These are phyloP conservation scores for Colletotrichum sp. DNA, from an alignment of 2,329 filamentous ascomycete genomes.

Conservation along the genomic window DNA sequence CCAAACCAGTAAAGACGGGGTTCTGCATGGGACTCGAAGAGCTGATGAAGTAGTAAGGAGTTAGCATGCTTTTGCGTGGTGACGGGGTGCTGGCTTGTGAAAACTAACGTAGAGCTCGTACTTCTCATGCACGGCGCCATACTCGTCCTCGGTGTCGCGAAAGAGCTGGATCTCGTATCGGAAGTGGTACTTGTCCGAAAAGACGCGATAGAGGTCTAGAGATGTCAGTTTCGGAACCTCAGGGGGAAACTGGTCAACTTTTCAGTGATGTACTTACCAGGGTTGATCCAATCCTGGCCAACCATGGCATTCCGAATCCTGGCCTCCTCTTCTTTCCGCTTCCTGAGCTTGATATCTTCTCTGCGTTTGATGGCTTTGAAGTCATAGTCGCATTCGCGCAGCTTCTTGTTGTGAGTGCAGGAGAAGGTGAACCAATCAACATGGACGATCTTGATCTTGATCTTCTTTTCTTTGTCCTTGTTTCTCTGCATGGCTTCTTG, in stretches of 20 bases:
- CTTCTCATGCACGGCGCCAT: slow-evolving; percentile 14
- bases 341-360: slow-evolving; percentile 33
- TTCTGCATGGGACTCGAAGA: slow-evolving; percentile 68
- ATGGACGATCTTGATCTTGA: slow-evolving; percentile 45
- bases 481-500: slow-evolving; percentile 37
- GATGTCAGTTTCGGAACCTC: neutral
- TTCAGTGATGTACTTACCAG: slow-evolving; percentile 44
- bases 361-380: slow-evolving; percentile 28
- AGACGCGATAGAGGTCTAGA: slow-evolving; percentile 67
- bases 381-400: slow-evolving; percentile 45
- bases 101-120: slow-evolving; percentile 63
- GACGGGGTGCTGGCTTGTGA: rapidly evolving
- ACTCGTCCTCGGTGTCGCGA: slow-evolving; percentile 1
- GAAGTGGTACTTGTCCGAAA: slow-evolving; percentile 67
- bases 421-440: slow-evolving; percentile 61
- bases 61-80: neutral
- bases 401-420: slow-evolving; percentile 28
- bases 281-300: slow-evolving; percentile 50
- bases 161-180: slow-evolving; percentile 65
- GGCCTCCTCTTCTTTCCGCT: slow-evolving; percentile 37
- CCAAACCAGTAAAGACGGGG: slow-evolving; percentile 68
- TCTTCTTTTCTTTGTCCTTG: slow-evolving; percentile 27
- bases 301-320: slow-evolving; percentile 35
- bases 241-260: neutral
- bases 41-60: too few relatives aligned